Evolutionary conservation across 2,329 filamentous ascomycete genomes (phyloP).

Genomic region (Ophiostoma sp.): DNA sequence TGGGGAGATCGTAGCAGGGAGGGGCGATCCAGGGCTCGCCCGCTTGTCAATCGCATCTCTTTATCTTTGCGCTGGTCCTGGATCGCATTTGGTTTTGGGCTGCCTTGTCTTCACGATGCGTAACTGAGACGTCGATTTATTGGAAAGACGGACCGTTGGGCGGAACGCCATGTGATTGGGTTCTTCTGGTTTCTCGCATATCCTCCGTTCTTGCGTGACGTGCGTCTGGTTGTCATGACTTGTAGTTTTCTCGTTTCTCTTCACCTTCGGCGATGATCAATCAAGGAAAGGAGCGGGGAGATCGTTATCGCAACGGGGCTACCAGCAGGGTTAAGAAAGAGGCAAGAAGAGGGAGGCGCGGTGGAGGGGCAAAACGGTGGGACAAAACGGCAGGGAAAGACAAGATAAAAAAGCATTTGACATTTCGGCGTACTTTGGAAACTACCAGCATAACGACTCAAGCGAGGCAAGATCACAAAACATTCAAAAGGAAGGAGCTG

Average conservation of each 20-base stretch:
- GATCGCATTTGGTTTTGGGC: neutral
- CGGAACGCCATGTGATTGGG: neutral
- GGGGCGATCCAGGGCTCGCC: slow-evolving; percentile 6
- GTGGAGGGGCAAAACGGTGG: neutral
- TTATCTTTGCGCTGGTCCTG: neutral
- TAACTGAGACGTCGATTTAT: neutral
- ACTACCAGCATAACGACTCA: neutral
- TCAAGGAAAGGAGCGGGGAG: neutral
- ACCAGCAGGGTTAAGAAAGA: neutral
- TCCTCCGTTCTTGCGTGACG: neutral
- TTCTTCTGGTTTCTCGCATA: neutral
- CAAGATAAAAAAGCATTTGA: neutral
- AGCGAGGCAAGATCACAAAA: neutral
- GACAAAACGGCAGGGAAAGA: neutral
- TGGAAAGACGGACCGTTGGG: neutral
- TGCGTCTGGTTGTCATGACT: neutral
- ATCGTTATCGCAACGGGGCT: slow-evolving; percentile 6
- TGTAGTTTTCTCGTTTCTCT: neutral
- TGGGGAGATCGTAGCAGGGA: slow-evolving; percentile 1
- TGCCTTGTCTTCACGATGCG: neutral
- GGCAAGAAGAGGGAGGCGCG: neutral
- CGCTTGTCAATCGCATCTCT: neutral
- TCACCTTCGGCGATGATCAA: neutral
- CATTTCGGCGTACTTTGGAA: neutral
- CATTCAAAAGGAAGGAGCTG: neutral